A percentile compares a stretch with the other conserved stretches of the same genome.
phyloP scores from a whole-genome alignment of 2,329 filamentous ascomycete species.

The Sphaerulina populicola region DNA sequence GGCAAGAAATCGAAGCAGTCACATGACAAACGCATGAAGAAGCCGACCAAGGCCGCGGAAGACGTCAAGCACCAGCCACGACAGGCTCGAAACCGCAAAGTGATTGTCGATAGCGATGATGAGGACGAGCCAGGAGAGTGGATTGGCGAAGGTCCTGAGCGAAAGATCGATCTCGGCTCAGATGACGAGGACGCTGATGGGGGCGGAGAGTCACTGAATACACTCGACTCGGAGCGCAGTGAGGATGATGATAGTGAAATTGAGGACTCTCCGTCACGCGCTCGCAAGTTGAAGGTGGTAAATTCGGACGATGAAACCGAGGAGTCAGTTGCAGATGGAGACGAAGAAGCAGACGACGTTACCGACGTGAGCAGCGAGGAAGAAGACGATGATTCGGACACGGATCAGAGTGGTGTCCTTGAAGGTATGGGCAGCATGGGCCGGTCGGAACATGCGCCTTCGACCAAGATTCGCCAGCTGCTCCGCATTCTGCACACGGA shows the following conservation, averaged over 20 bases:
- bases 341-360: constrained; percentile 28
- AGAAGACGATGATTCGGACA: constrained; percentile 36
- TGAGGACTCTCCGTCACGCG: constrained; percentile 35
- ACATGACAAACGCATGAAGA: constrained; percentile 14
- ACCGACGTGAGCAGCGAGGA: constrained; percentile 39
- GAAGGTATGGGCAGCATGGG: constrained; percentile 19
- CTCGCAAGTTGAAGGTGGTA: constrained; percentile 18
- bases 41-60: constrained; percentile 21
- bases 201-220: constrained; percentile 68
- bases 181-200: constrained; percentile 84
- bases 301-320: constrained; percentile 23
- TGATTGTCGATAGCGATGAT: constrained; percentile 58
- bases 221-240: constrained; percentile 60
- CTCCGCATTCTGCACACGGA: constrained; percentile 73
- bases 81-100: constrained; percentile 44
- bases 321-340: constrained; percentile 51
- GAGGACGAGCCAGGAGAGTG: constrained; percentile 53
- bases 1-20: constrained; percentile 24
- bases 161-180: constrained; percentile 45
- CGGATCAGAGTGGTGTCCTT: constrained; percentile 35
- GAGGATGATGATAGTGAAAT: constrained; percentile 44
- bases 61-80: constrained; percentile 28
- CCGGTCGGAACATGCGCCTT: constrained; percentile 51
- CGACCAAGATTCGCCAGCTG: constrained; percentile 85
- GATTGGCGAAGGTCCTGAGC: constrained; percentile 65